Evolutionary conservation across 2,329 filamentous ascomycete species (phyloP), one percentile per base, ranked within the genome.

Genomic region (Arthrobotrys megalospora): DNA sequence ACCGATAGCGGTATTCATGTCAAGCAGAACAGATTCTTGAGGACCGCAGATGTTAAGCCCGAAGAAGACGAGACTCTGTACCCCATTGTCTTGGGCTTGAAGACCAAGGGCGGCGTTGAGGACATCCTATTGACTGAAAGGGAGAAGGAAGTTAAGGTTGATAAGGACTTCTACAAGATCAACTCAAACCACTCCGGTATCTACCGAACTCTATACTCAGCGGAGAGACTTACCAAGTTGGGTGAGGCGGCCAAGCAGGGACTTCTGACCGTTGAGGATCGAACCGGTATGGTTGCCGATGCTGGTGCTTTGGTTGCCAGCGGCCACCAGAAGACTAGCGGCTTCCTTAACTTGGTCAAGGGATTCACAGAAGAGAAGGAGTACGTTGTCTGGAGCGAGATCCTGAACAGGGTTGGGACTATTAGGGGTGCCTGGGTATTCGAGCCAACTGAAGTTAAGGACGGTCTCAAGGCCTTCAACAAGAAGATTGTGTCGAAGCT

Each of bases 351-450:
- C 67, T 88, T 98, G 12, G 88, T 98, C 68, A 92, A 96, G 84
- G 91, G 92, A 62, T 96, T 98, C 83, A 89, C 91, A 82, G 87
- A 85, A 79, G 95, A 98, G 86, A 87, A 90, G 0, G 93, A 97
- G 82, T 97, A 94, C 81, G 93, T 97, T 45, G 95, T 98, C 2
- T 98, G 95, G 95, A 94, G 93, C 81, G 94, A 97, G 84, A 93
- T 98, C 76, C 89, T 94, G 62, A 89, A 91, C 53, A 91, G 94
- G 55, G 88, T 97, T 76, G 90, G 89, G 24, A 88, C 90, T n/a
- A 88, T 98, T 41, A 92, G 94, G 81, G 89, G 89, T 66, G 92
- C 95, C 6, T 98, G 94, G 94, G 87, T 95, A 58, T 96, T 96
- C 80, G 93, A 97, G 84, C 92, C 96, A 75, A 85, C 91, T 79